Base-by-base conservation (phyloP, 2,329 filamentous ascomycete genomes). In the Diaporthe citrichinensis region DNA sequence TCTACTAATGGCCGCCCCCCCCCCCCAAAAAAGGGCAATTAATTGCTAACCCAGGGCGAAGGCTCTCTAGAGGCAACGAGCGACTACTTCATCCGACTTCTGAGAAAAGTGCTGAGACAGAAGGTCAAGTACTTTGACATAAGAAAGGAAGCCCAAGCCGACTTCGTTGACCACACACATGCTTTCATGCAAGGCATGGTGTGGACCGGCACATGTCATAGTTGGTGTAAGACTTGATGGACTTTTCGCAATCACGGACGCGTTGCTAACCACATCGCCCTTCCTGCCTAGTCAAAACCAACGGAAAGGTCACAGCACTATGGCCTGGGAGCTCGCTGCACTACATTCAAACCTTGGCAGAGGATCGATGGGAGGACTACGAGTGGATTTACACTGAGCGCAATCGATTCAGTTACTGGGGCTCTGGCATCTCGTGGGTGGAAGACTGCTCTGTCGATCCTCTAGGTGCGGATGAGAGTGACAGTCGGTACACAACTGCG, bases 251-350 rank as follows among this genome's bases (percentile, higher is more conserved):
- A 41, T 41, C 6, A 41, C 4, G 5, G 6, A 20, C 15, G 36
- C 25, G 15, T 31, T 4, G 36, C 58, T 62, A n/a, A 62, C 58
- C 39, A 28, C 8, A 23, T 12, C 17, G 14, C 15, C 8, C 79
- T 69, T 41, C 14, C 39, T 53, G 6, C 23, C 49, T 25, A 65
- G 61, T 65, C 61, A 65, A 65, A 34, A 65, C 61, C 39, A 65
- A 86, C 39, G 86, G 85, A 51, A 80, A 84, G 65, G 83, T 88
- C 53, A 83, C 84, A 8, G 85, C 84, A 8, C 78, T 84, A 23
- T 87, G 84, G 78, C 83, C 84, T 14, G 86, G 86, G n/a, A 84
- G 81, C n/a, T 84, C 84, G 2, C 80, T 88, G 15, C 87, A 88
- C 77, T 87, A 86, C 76, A 85, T 87, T 67, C 85, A 88, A 74